phyloP scores from a whole-genome alignment of 352 stramenopile genomes.

The Phytophthora syringae region DNA sequence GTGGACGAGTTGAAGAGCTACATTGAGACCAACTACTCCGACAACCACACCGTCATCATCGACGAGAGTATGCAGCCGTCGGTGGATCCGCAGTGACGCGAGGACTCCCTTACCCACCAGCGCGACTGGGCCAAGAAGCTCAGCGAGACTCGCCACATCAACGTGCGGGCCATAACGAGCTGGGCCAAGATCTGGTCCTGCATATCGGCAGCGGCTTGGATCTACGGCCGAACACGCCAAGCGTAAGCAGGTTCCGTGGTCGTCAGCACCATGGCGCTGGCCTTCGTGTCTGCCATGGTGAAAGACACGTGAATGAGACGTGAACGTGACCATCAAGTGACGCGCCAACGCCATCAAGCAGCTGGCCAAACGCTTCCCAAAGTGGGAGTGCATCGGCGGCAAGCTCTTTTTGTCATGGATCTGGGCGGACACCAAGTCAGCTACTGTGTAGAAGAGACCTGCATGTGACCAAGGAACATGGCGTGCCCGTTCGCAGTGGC shows the following conservation, averaged over 20 bases:
- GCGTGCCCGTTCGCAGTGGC: too few relatives aligned
- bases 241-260: constrained; percentile 92
- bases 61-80: constrained; percentile 94
- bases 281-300: constrained; percentile 85
- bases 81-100: constrained; percentile 83
- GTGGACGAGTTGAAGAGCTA: constrained; percentile 91
- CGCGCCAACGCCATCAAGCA: constrained; percentile 60
- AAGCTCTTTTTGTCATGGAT: constrained; percentile 87
- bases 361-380: too few relatives aligned
- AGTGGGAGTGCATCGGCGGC: constrained; percentile 74
- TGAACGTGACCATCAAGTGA: constrained; percentile 86
- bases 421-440: constrained; percentile 88
- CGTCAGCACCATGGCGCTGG: constrained; percentile 91
- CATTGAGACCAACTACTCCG: constrained; percentile 83
- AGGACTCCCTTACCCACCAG: constrained; percentile 88
- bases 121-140: constrained; percentile 83
- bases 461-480: constrained; percentile 82
- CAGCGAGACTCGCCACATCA: constrained; percentile 81
- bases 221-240: constrained; percentile 85
- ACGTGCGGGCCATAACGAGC: constrained; percentile 92
- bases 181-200: constrained; percentile 95
- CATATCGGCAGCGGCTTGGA: constrained; percentile 90
- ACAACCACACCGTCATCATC: constrained; percentile 91
- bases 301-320: constrained; percentile 83
- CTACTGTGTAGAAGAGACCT: constrained; percentile 59